phyloP scores from a whole-genome alignment of 768 basidiomycete species.

The Leucogyrophana mollusca region DNA sequence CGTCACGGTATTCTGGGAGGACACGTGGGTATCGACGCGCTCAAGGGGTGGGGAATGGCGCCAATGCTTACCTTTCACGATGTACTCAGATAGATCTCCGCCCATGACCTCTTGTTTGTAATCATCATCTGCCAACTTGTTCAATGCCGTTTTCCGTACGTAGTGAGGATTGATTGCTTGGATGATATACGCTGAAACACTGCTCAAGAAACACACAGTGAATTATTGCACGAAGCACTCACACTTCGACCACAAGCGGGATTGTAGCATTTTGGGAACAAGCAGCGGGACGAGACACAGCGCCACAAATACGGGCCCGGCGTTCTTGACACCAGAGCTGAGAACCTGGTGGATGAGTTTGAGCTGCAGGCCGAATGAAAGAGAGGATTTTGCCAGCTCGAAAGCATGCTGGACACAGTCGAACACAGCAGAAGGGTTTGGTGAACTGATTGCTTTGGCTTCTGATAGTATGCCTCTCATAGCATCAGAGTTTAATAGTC shows the following conservation, averaged over 20 bases:
- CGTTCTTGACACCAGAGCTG: slow-evolving; percentile 11
- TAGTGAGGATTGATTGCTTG: neutral
- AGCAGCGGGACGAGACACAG: slow-evolving; percentile 18
- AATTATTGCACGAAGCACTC: too few species aligned
- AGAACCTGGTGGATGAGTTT: slow-evolving; percentile 16
- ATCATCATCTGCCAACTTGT: neutral
- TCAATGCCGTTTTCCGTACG: neutral
- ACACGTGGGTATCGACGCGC: too few species aligned
- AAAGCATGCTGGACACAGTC: slow-evolving; percentile 10
- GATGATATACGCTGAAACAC: neutral
- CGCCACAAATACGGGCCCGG: slow-evolving; percentile 19
- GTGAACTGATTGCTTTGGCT: neutral
- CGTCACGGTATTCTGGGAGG: neutral
- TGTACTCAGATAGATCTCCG: neutral
- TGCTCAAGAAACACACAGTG: too few species aligned
- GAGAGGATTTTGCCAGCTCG: slow-evolving; percentile 4
- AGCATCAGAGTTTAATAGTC: too few species aligned
- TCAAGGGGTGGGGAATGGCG: neutral
- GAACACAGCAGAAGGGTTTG: slow-evolving; percentile 4
- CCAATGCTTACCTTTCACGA: neutral
- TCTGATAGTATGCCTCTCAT: slow-evolving; percentile 5
- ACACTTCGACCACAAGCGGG: too few species aligned
- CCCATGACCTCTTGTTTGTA: neutral
- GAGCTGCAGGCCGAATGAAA: slow-evolving; percentile 23
- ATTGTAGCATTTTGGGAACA: too few species aligned